These are phyloP conservation scores for Isoetes engelmannii DNA, from an alignment of 83 land plant genomes.

Conservation along the genomic window DNA sequence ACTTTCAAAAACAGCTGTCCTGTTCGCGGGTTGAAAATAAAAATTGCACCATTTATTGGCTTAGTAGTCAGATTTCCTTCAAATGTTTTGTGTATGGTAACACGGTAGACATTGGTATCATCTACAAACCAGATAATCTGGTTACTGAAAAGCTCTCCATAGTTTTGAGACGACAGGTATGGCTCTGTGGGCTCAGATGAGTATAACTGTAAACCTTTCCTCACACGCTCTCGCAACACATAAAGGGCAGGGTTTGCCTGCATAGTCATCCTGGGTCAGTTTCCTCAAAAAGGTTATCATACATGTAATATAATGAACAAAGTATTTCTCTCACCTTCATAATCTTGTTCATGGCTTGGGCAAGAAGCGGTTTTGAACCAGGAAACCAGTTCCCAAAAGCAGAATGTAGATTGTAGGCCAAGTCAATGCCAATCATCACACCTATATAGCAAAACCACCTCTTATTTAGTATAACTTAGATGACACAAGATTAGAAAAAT, in stretches of 20 bases:
- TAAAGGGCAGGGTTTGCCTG: slow-evolving; percentile 98
- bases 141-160: slow-evolving; percentile 99
- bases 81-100: slow-evolving; percentile 96
- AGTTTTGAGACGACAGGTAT: slow-evolving; percentile 93
- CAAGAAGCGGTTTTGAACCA: slow-evolving; percentile 88
- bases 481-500: slow-evolving; percentile 6
- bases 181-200: slow-evolving; percentile 99
- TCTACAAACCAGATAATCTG: slow-evolving; percentile 99
- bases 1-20: slow-evolving; percentile 97
- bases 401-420: slow-evolving; percentile 95
- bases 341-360: slow-evolving; percentile 98
- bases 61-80: slow-evolving; percentile 99
- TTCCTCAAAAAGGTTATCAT: not conserved
- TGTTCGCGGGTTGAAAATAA: slow-evolving; percentile 94
- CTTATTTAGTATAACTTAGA: not conserved
- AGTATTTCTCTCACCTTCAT: slow-evolving; percentile 62
- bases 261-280: slow-evolving; percentile 2
- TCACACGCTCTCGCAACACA: slow-evolving; percentile 89
- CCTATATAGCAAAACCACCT: slow-evolving; percentile 36
- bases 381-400: slow-evolving; percentile 99
- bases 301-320: slow-evolving; percentile 9
- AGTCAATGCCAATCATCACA: slow-evolving; percentile 93
- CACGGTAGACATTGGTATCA: slow-evolving; percentile 99
- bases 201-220: slow-evolving; percentile 94
- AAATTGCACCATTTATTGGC: slow-evolving; percentile 98